phyloP scores from a whole-genome alignment of 495 filamentous ascomycete species.

The Penicillium macrosclerotiorum region DNA sequence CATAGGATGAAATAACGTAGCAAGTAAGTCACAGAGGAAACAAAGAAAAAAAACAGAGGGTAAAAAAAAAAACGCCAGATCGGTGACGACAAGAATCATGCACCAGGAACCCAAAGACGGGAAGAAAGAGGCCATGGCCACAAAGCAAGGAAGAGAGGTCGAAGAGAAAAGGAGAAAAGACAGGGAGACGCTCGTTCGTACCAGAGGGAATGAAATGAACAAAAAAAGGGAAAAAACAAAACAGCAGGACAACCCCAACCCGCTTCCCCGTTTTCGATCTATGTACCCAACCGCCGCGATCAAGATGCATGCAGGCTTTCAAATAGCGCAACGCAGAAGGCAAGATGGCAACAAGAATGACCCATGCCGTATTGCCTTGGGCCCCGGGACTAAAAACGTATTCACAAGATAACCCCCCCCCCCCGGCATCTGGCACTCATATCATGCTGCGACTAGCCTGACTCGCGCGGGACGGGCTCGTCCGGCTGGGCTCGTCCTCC shows the following conservation, averaged over 20 bases:
- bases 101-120: not conserved
- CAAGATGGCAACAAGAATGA: too few relatives aligned
- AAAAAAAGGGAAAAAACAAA: not conserved
- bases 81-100: too few relatives aligned
- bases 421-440: too few relatives aligned
- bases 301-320: not conserved
- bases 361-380: too few relatives aligned
- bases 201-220: not conserved
- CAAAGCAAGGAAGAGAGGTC: too few relatives aligned
- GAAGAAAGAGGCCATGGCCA: not conserved
- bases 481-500: constrained; percentile 58
- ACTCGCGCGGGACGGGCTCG: constrained; percentile 57
- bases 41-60: not conserved
- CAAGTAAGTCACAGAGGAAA: not conserved
- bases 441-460: constrained; percentile 39
- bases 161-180: not conserved
- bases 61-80: not conserved
- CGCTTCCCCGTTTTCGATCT: not conserved
- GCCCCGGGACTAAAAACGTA: too few relatives aligned
- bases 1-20: too few relatives aligned
- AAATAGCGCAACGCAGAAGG: not conserved
- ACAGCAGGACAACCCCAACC: not conserved
- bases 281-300: constrained; percentile 7
- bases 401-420: too few relatives aligned
- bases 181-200: constrained; percentile 2